A percentile compares a stretch with the other conserved stretches of the same genome.
phyloP scores from a whole-genome alignment of 352 stramenopile species.

The Phytophthora lateralis region DNA sequence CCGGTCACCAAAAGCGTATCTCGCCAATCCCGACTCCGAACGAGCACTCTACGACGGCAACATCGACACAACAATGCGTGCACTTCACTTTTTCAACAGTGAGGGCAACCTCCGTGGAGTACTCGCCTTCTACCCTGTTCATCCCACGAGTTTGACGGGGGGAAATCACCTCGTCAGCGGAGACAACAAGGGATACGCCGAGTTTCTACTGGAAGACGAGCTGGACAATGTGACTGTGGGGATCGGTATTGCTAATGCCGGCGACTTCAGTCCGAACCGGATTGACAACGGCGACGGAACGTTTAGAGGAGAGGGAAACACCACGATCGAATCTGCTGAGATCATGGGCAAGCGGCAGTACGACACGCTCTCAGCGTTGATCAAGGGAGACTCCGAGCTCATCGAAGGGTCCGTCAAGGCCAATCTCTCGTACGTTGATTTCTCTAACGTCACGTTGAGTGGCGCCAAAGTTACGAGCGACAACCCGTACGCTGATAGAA shows the following conservation, averaged over 20 bases:
- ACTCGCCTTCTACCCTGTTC: constrained; percentile 73
- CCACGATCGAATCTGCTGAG: constrained; percentile 45
- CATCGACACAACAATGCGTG: constrained; percentile 72
- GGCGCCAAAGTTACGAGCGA: constrained; percentile 12
- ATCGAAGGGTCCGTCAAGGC: constrained; percentile 28
- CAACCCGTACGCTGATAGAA: constrained; percentile 36
- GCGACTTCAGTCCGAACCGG: constrained; percentile 52
- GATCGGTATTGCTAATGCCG: constrained; percentile 55
- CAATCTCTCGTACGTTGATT: constrained; percentile 51
- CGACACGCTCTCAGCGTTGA: constrained; percentile 35
- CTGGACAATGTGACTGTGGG: constrained; percentile 33
- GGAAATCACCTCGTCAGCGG: constrained; percentile 73
- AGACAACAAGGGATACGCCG: constrained; percentile 81
- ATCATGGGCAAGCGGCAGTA: constrained; percentile 53
- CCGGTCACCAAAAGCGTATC: constrained; percentile 68
- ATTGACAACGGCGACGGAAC: constrained; percentile 56
- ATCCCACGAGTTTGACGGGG: constrained; percentile 76
- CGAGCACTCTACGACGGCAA: constrained; percentile 54
- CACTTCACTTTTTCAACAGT: constrained; percentile 51
- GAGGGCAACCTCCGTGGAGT: constrained; percentile 44
- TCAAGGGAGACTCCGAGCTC: constrained; percentile 28
- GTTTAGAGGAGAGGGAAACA: constrained; percentile 41
- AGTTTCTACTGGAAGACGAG: constrained; percentile 51
- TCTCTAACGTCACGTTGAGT: constrained; percentile 44
- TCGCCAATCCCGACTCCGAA: constrained; percentile 66